Evolutionary conservation across 805 yeast genomes (phyloP).

Genomic region (Candida vartiovaarae): DNA sequence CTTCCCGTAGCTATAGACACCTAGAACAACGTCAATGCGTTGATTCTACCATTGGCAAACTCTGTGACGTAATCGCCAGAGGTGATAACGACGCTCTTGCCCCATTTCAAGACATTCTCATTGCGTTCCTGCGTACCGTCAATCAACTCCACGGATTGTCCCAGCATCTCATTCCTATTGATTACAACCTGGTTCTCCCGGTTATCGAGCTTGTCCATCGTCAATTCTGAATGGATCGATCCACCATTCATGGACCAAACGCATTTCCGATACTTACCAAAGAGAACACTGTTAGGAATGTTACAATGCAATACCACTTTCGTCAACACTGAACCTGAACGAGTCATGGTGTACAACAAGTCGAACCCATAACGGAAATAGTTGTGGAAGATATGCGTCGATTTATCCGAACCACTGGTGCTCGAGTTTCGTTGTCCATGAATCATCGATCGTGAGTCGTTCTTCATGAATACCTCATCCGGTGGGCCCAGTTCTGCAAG

Average conservation of each 20-base stretch:
- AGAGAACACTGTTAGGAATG: slow-evolving; percentile 41
- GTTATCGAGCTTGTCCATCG: not conserved
- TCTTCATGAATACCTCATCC: slow-evolving; percentile 40
- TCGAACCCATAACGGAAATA: slow-evolving; percentile 51
- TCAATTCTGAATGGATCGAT: not conserved
- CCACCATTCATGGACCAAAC: not conserved
- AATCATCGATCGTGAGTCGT: slow-evolving; percentile 34
- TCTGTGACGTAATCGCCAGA: slow-evolving; percentile 32
- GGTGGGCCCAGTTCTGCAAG: slow-evolving; percentile 48
- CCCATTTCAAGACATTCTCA: slow-evolving; percentile 21
- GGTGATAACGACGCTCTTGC: slow-evolving; percentile 22
- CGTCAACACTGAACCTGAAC: slow-evolving; percentile 31
- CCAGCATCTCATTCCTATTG: slow-evolving; percentile 26
- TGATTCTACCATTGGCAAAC: slow-evolving; percentile 31
- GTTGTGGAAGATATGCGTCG: slow-evolving; percentile 38
- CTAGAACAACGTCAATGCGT: slow-evolving; percentile 32
- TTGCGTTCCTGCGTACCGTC: slow-evolving; percentile 22
- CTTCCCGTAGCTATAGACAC: not conserved
- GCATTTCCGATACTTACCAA: slow-evolving; percentile 47
- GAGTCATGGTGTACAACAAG: slow-evolving; percentile 31
- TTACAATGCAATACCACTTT: slow-evolving; percentile 49
- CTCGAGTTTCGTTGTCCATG: slow-evolving; percentile 20
- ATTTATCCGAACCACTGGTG: not conserved
- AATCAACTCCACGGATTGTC: not conserved
- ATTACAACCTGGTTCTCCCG: slow-evolving; percentile 9